These are phyloP conservation scores for Epichloe typhina DNA, from an alignment of 2,329 filamentous ascomycete species.

Conservation along the genomic window DNA sequence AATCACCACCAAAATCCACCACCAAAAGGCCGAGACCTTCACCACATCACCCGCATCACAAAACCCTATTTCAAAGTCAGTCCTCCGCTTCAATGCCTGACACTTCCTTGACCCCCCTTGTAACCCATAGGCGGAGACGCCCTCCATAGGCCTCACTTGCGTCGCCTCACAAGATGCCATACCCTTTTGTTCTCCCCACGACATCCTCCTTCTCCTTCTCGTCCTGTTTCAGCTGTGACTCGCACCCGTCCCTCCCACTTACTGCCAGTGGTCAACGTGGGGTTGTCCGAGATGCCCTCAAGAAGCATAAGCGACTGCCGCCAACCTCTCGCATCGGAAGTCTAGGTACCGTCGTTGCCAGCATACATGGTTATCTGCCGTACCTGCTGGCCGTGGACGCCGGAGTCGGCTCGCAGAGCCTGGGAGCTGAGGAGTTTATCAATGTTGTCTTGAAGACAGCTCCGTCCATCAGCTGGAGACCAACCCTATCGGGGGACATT, in stretches of 20 bases:
- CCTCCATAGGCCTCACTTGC: not conserved
- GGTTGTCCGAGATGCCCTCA: constrained; percentile 70
- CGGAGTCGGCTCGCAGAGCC: constrained; percentile 42
- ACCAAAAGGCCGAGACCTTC: not conserved
- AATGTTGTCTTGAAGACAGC: constrained; percentile 48
- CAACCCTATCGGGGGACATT: constrained; percentile 53
- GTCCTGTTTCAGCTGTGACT: constrained; percentile 60
- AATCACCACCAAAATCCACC: not conserved
- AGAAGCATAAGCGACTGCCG: constrained; percentile 79
- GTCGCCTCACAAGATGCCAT: constrained; percentile 54
- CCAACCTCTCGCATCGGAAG: constrained; percentile 56
- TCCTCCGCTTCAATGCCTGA: not conserved
- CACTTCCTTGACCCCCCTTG: not conserved
- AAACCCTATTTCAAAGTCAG: not conserved
- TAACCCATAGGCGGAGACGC: not conserved
- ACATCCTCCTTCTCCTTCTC: constrained; percentile 80
- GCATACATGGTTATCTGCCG: constrained; percentile 66
- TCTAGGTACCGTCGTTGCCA: constrained; percentile 54
- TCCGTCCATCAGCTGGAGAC: constrained; percentile 69
- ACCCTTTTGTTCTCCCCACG: constrained; percentile 75
- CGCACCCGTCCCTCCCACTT: constrained; percentile 80
- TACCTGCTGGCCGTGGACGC: constrained; percentile 69
- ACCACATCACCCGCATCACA: not conserved
- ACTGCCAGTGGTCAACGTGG: constrained; percentile 72
- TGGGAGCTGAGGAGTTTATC: constrained; percentile 43